Conservation (phyloP, 129 eudicot genomes). For the Centella asiatica region DNA sequence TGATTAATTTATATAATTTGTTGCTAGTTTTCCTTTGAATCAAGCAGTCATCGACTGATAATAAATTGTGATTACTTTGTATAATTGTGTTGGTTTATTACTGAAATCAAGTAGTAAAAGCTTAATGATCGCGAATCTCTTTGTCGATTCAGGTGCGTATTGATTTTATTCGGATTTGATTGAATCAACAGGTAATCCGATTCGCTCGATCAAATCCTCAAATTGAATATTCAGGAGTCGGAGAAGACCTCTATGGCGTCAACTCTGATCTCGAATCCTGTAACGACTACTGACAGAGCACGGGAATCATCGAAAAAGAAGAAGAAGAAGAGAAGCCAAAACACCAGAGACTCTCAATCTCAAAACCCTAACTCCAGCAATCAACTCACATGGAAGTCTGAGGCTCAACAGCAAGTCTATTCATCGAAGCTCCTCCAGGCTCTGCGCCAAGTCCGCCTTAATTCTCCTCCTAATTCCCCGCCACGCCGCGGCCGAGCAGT, state of each 20-base stretch:
- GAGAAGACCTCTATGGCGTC: conserved; percentile 17
- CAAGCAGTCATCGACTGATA: too few relatives aligned
- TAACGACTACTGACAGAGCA: conserved; percentile 40
- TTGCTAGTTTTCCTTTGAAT: too few relatives aligned
- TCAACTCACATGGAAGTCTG: conserved; percentile 58
- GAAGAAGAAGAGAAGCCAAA: conserved; percentile 43
- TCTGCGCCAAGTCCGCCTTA: conserved; percentile 56
- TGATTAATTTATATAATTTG: too few relatives aligned
- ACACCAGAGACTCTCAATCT: conserved; percentile 12
- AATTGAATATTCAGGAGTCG: neutral
- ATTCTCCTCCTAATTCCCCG: conserved; percentile 13
- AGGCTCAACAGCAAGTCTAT: conserved; percentile 65
- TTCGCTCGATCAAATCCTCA: neutral
- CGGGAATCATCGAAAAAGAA: conserved; percentile 42
- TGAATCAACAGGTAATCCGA: neutral
- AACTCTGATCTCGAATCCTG: conserved; percentile 45
- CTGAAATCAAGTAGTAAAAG: neutral
- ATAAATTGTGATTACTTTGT: neutral
- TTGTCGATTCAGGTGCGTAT: neutral
- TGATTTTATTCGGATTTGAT: neutral
- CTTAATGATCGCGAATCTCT: conserved; percentile 17
- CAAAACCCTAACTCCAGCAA: conserved; percentile 14
- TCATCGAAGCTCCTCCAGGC: conserved; percentile 74
- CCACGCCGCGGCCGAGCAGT: conserved; percentile 49
- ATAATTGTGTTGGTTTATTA: neutral